Base-by-base conservation (phyloP, 1,139 yeast species). In the Kodamaea plutei region DNA sequence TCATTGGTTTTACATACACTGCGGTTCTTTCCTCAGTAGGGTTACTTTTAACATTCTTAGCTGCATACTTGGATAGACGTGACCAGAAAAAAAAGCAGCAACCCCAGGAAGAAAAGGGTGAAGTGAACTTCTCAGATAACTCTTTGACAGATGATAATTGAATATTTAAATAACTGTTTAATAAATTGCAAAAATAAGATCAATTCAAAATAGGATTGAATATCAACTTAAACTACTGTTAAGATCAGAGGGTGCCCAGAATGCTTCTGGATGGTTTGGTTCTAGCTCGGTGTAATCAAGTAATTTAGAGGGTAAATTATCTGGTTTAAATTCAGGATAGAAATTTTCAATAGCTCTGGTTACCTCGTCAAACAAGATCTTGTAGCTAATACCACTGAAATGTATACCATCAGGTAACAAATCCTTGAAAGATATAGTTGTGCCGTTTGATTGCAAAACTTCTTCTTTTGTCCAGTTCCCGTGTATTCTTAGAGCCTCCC, bases 391-490 rank as follows among this genome's bases (percentile, higher is more conserved):
- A 0, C 79, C 76, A 2, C 74, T 65, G 49, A 69, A 80, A 51
- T 85, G 95, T 25, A 85, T 56, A 0, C 95, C 95, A 47, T 83
- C 91, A 7, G 47, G 14, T 9, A 28, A 28, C 15, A 21, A 28
- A n/a, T 29, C 27, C 8, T n/a, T 12, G 8, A 18, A 29, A 4
- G 28, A 18, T 9, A 29, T 23, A n/a, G 17, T 10, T 6, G 28
- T 32, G 7, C 14, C 19, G 7, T 10, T 12, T 12, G 30, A 26
- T 8, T 25, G 23, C 15, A 43, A 23, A 14, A 50, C 33, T 4
- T 42, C 41, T 2, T 44, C 49, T 8, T 37, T 34, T 5, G 38
- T 20, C 47, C 48, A 47, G 8, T 41, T 45, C 1, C 56, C 56
- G n/a, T 40, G 33, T 4, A 33, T 28, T 39, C 44, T 44, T 45